Conservation (phyloP, 1,284 basidiomycete genomes). For the Phlebopus sp. region DNA sequence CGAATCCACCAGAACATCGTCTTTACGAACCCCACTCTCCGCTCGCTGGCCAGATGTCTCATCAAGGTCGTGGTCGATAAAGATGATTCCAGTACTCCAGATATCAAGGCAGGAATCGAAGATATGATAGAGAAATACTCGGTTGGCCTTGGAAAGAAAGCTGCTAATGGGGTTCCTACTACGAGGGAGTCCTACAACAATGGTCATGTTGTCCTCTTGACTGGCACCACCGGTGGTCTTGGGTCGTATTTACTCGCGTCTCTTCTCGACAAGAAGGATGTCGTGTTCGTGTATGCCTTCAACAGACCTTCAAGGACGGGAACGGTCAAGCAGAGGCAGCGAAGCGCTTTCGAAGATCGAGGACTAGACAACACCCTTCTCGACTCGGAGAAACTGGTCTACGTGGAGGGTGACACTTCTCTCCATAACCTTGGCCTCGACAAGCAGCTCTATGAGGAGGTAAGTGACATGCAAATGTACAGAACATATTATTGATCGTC, state of each 20-base stretch:
- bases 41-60: constrained; percentile 15
- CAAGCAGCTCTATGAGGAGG: constrained; percentile 18
- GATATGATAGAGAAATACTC: constrained; percentile 26
- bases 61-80: constrained; percentile 8
- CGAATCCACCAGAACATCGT: constrained; percentile 27
- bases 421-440: constrained; percentile 27
- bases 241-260: constrained; percentile 29
- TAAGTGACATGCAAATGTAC: constrained; percentile 1
- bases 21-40: constrained; percentile 28
- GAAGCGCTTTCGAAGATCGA: constrained; percentile 26
- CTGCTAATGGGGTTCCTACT: neutral
- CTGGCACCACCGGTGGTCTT: constrained; percentile 31
- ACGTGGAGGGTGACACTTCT: constrained; percentile 28
- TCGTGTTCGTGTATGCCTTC: constrained; percentile 30
- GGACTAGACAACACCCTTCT: constrained; percentile 30
- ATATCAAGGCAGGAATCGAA: constrained; percentile 19
- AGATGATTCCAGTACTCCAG: neutral
- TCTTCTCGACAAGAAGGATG: constrained; percentile 16
- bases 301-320: constrained; percentile 25
- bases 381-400: constrained; percentile 27
- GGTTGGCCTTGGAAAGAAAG: constrained; percentile 3
- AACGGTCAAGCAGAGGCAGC: constrained; percentile 24
- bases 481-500: neutral
- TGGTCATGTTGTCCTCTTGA: constrained; percentile 24
- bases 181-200: neutral